Conservation (phyloP, 306 rosid species). For the Gastrolobium villosum region DNA sequence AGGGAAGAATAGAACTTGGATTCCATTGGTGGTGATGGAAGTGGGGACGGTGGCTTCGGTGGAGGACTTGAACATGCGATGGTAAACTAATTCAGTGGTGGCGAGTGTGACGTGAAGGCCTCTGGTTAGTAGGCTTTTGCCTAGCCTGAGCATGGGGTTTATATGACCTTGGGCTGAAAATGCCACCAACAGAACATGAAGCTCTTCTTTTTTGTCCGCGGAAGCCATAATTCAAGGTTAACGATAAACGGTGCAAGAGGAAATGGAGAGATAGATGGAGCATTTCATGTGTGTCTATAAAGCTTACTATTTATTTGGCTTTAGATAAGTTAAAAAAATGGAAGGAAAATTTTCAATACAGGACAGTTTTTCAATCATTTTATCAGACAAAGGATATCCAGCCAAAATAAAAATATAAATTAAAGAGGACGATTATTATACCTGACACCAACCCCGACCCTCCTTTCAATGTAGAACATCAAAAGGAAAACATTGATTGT, state of each 20-base stretch:
- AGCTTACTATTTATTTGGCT: too few species aligned
- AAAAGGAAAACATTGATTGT: too few species aligned
- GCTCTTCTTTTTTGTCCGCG: conserved; percentile 20
- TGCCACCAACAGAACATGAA: conserved; percentile 60
- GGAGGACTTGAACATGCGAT: conserved; percentile 49
- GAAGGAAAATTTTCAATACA: too few species aligned
- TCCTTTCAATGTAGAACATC: too few species aligned
- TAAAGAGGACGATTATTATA: too few species aligned
- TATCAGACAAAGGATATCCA: too few species aligned
- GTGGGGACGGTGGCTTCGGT: conserved; percentile 43
- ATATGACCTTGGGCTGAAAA: conserved; percentile 67
- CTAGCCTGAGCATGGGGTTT: conserved; percentile 60
- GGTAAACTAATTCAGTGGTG: conserved; percentile 59
- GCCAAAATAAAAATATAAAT: too few species aligned
- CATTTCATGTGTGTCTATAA: too few species aligned
- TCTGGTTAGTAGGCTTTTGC: conserved; percentile 45
- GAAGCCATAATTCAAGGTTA: conserved; percentile 22
- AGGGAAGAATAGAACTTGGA: conserved; percentile 51
- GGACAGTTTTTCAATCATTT: too few species aligned
- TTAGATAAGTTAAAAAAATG: too few species aligned
- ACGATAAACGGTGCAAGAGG: neutral
- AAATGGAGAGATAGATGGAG: neutral
- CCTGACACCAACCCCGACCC: too few species aligned
- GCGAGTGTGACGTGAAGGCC: conserved; percentile 68
- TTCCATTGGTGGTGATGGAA: conserved; percentile 49